Base-by-base conservation (phyloP, 148 eudicot species). In the Nepenthes gracilis region DNA sequence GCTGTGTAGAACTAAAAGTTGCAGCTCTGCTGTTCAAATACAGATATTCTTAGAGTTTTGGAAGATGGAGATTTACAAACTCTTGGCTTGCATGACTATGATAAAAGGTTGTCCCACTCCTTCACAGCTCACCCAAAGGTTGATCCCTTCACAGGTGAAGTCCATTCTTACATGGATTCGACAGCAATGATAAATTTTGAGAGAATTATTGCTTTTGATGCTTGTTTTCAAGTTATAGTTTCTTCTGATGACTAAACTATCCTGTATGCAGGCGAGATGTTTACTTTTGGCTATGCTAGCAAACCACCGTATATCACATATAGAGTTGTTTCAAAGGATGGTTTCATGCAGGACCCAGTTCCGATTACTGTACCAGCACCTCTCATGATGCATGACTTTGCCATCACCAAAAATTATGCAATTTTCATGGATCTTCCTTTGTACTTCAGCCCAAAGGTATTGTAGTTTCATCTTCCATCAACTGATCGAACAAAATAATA, bases 1-100 rank as follows among this genome's bases (percentile, higher is more conserved):
- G 23, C 23, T 43, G 32, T 13, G 4, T 59, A 43, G 38, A 40
- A 15, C 38, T 56, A 61, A 15, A 9, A 10, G 23, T 64, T 33
- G 36, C 62, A 33, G 33, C 47, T 48, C 36, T 48, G 14, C 54
- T 63, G 1, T 66, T 60, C 37, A 11, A 23, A 47, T 67, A 36
- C 72, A 89, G 99, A 93, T 74, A 96, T 65, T 49, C 69, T 93
- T 64, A 81, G 81, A 77, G 89, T 93, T 58, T 72, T 93, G 78
- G 99, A 93, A 81, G 99, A 93, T 76, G 99, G 99, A 61, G 99
- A 88, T 70, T 67, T 89, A 65, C 99, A 93, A 75, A 93, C 99
- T 53, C 74, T 88, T 67, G 99, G 99, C 73, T 60, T 93, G 79
- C 69, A 88, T 74, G 99, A 93, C 74, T 88, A 93, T 76, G 96